A percentile compares a stretch with the other conserved stretches of the same genome.
These are phyloP conservation scores for Xerocomellus dryophilus DNA, from an alignment of 768 basidiomycete species.

Conservation along the genomic window DNA sequence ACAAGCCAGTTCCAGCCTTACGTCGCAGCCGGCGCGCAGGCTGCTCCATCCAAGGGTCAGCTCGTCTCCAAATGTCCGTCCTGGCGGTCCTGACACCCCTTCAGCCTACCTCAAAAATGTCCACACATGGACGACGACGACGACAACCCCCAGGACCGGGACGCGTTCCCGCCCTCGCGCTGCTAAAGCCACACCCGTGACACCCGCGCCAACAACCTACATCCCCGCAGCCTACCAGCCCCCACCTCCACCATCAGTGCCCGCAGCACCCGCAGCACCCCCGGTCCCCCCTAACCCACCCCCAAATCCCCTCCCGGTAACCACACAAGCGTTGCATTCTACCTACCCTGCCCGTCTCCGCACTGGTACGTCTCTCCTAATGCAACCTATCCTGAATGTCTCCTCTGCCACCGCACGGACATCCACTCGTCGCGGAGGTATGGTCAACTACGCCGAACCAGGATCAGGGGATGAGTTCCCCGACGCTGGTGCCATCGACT, in stretches of 20 bases:
- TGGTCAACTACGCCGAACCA: constrained; percentile 84
- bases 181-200: constrained; percentile 40
- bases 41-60: constrained; percentile 30
- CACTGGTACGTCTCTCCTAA: constrained; percentile 83
- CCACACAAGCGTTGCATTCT: constrained; percentile 69
- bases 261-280: constrained; percentile 25
- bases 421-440: constrained; percentile 58
- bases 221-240: constrained; percentile 39
- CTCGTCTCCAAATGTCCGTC: neutral
- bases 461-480: constrained; percentile 80
- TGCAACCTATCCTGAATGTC: constrained; percentile 74
- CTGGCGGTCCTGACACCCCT: constrained; percentile 14
- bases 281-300: constrained; percentile 46
- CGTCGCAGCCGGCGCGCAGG: constrained; percentile 30
- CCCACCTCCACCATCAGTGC: constrained; percentile 33
- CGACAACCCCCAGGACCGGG: constrained; percentile 44
- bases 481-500: constrained; percentile 77
- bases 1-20: constrained; percentile 36
- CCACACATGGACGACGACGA: constrained; percentile 62
- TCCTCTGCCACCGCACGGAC: constrained; percentile 43
- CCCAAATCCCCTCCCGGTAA: constrained; percentile 55
- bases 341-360: constrained; percentile 89
- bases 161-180: constrained; percentile 41
- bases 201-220: constrained; percentile 34
- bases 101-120: constrained; percentile 67